phyloP scores from a whole-genome alignment of 768 basidiomycete species.

The Zangia roseola region DNA sequence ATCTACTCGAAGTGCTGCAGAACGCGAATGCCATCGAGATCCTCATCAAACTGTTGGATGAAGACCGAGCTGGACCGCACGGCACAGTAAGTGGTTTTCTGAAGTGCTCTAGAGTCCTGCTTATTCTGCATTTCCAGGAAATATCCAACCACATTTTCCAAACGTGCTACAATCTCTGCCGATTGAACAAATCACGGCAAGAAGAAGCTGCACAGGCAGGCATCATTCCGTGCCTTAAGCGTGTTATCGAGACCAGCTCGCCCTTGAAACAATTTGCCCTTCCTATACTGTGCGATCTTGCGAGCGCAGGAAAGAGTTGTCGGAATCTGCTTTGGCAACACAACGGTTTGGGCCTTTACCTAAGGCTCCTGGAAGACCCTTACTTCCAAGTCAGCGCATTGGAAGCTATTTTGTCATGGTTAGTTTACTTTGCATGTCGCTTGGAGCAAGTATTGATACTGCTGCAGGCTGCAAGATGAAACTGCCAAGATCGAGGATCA shows the following conservation, averaged over 20 bases:
- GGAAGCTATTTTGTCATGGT: conserved; percentile 91
- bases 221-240: conserved; percentile 88
- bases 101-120: background rate
- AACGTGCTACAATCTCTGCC: conserved; percentile 94
- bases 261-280: conserved; percentile 96
- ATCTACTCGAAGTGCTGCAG: conserved; percentile 87
- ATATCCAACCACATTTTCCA: conserved; percentile 97
- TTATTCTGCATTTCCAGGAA: conserved; percentile 56
- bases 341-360: conserved; percentile 81
- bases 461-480: conserved; percentile 89
- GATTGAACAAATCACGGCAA: conserved; percentile 90
- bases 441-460: conserved; percentile 1
- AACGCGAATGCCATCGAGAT: conserved; percentile 95
- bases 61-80: conserved; percentile 74
- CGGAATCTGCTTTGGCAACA: conserved; percentile 90
- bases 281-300: conserved; percentile 94
- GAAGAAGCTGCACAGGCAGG: conserved; percentile 97
- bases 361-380: conserved; percentile 75
- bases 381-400: conserved; percentile 92
- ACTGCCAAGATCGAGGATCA: conserved; percentile 91
- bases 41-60: conserved; percentile 80
- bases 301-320: conserved; percentile 92
- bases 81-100: conserved; percentile 59
- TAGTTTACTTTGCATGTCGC: conserved; percentile 18
- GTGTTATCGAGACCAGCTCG: conserved; percentile 83